A percentile compares a stretch with the other conserved stretches of the same genome.
These are phyloP conservation scores for Botrytis medusae DNA, from an alignment of 2,329 filamentous ascomycete species.

Conservation along the genomic window DNA sequence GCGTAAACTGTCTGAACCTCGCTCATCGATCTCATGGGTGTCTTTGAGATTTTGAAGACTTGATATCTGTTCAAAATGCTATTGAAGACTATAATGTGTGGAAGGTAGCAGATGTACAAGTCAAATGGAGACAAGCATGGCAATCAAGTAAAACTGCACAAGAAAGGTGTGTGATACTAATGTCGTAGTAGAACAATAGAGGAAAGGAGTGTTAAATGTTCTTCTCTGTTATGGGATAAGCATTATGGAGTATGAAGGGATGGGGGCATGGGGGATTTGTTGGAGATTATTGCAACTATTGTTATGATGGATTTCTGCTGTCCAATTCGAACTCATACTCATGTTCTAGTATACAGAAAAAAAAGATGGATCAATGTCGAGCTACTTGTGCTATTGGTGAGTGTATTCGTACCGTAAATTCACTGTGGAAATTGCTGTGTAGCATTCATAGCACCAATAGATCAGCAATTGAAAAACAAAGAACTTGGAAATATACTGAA, in stretches of 20 bases:
- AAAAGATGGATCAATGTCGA: slow-evolving; percentile 23
- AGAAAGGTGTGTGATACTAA: slow-evolving; percentile 39
- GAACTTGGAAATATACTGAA: slow-evolving; percentile 37
- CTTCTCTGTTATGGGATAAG: slow-evolving; percentile 42
- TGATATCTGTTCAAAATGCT: slow-evolving; percentile 35
- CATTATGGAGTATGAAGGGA: not conserved
- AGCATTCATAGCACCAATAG: slow-evolving; percentile 41
- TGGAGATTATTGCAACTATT: not conserved
- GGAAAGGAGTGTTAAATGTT: slow-evolving; percentile 40
- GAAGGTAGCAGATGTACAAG: slow-evolving; percentile 44
- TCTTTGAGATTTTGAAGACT: slow-evolving; percentile 37
- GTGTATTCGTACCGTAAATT: slow-evolving; percentile 20
- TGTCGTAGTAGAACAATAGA: slow-evolving; percentile 40
- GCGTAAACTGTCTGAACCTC: slow-evolving; percentile 43
- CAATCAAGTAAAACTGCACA: slow-evolving; percentile 41
- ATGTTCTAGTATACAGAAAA: slow-evolving; percentile 20
- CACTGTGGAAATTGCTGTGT: slow-evolving; percentile 43
- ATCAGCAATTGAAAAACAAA: slow-evolving; percentile 40
- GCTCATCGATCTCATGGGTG: slow-evolving; percentile 39
- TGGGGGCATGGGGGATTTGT: slow-evolving; percentile 19
- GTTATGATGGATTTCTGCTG: not conserved
- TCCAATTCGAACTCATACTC: not conserved
- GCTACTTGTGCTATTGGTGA: slow-evolving; percentile 26
- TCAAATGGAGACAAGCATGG: slow-evolving; percentile 42
- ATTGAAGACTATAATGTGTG: slow-evolving; percentile 43